Base-by-base conservation (phyloP, 495 filamentous ascomycete genomes). In the Xylaria castorea region DNA sequence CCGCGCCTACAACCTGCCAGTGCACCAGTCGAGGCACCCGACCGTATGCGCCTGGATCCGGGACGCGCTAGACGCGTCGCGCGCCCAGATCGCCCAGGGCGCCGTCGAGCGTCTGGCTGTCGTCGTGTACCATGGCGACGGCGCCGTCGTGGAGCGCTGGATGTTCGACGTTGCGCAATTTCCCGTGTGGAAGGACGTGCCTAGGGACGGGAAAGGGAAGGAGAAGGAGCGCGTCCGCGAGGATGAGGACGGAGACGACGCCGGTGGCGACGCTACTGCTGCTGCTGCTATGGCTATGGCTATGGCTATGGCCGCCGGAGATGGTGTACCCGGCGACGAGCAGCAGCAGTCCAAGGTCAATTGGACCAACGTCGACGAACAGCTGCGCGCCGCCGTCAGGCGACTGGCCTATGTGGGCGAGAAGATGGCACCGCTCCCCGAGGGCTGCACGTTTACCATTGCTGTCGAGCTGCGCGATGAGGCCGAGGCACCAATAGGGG, bases 11-110 rank as follows among this genome's bases (percentile, higher is more conserved):
- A 96, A 97, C 81, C 92, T 93, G 72, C 90, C 94, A 34, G 92
- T 97, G 50, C 91, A 93, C 75, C 95, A 98, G 81, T 93, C 88
- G 73, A 91, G 96, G 72, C 94, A 98, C 79, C 94, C 96, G 1
- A 89, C 90, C 75, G 93, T 99, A 75, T 98, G 94, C 85, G 84
- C 91, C 75, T 99, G 96, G 91, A 92, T 99, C 81, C 89, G 87
- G 76, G 92, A 95, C 82, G 92, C 94, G 72, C 89, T 95, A 42
- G 86, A 91, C 70, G 91, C 93, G 55, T 89, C 97, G 9, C 87
- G 90, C 60, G 87, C 83, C 25, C 92, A 97, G 81, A 87, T 99
- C 71, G 84, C 91, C 71, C 89, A 89, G 78, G 91, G 79, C 68
- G 71, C 79, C 12, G 91, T 97, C 68, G 87, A 88, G 58, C 84